Base-by-base conservation (phyloP, 306 rosid genomes). In the Ceratonia siliqua region DNA sequence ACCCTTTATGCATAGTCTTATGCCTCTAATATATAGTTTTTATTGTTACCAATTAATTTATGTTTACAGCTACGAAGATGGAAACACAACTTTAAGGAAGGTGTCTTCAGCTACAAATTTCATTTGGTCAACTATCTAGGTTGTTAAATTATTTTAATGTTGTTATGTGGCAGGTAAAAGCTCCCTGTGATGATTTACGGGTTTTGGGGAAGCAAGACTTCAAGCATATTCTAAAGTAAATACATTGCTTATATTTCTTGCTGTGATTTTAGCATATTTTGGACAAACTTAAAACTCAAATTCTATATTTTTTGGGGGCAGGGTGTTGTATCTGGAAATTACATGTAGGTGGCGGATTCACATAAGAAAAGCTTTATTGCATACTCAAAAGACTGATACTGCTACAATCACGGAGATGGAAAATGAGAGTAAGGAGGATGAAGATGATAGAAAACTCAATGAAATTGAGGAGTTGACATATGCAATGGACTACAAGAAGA, bases 391-490 rank as follows among this genome's bases (percentile, higher is more conserved):
- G 89, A 59, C 80, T 22, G 82, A 36, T 12, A 67, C 86, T 58
- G 75, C 82, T 53, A 42, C 85, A 48, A 66, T 42, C 8, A 45
- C 43, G 3, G 81, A 73, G 28, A 42, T 35, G 24, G 82, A 68
- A 72, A 82, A 71, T 59, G 88, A 81, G 64, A 74, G 30, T 10
- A 78, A 84, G 75, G 89, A 79, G 75, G 89, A 90, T 67, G 96
- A 85, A 53, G 97, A 94, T 25, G 93, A 90, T 67, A 92, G 39
- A 81, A 43, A 92, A 83, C 96, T 94, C 11, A 83, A 90, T 74
- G 94, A 94, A 82, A 94, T 94, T 97, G 99, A 94, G 86, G 96
- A 92, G 85, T 80, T 94, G 64, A 79, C 93, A 8, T 5, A 85
- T 79, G 90, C 89, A 4, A 79, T 90, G 89, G 96, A 87, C 48